A percentile compares a stretch with the other conserved stretches of the same genome.
Evolutionary conservation across 179 eudicot genomes (phyloP).

Genomic region (Carnegiea gigantea): DNA sequence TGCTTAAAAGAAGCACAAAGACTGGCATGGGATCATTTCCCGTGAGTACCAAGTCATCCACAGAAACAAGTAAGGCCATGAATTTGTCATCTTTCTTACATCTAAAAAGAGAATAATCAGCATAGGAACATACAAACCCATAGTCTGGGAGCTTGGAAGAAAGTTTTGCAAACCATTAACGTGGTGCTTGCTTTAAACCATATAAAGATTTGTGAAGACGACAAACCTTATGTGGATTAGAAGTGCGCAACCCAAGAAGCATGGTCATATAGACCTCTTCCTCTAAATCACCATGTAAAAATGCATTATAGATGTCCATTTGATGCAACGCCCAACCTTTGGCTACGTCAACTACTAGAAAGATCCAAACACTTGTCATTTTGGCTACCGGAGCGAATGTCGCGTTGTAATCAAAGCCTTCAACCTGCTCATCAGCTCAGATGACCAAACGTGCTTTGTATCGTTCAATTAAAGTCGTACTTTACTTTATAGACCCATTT

Average conservation of each 20-base stretch:
- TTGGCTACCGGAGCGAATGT: neutral
- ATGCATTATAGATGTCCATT: too few relatives aligned
- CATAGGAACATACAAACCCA: too few relatives aligned
- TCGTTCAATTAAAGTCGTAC: neutral
- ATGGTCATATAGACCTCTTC: too few relatives aligned
- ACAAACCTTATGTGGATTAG: neutral
- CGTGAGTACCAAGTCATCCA: neutral
- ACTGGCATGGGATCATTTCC: neutral
- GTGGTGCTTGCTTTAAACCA: neutral
- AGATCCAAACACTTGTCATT: neutral
- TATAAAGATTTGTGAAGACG: neutral
- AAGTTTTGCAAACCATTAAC: too few relatives aligned
- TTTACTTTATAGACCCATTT: too few relatives aligned
- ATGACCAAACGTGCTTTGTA: neutral
- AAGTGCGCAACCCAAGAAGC: neutral
- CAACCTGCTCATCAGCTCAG: neutral
- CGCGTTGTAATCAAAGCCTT: neutral
- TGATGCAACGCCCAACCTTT: too few relatives aligned
- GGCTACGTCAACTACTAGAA: neutral
- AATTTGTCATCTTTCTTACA: neutral
- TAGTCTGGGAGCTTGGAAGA: too few relatives aligned
- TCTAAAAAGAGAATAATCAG: too few relatives aligned
- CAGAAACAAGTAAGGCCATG: neutral
- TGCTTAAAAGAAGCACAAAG: neutral
- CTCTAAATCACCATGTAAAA: too few relatives aligned